Evolutionary conservation across 345 rosid species (phyloP).

Genomic region (Gossypium herbaceum): DNA sequence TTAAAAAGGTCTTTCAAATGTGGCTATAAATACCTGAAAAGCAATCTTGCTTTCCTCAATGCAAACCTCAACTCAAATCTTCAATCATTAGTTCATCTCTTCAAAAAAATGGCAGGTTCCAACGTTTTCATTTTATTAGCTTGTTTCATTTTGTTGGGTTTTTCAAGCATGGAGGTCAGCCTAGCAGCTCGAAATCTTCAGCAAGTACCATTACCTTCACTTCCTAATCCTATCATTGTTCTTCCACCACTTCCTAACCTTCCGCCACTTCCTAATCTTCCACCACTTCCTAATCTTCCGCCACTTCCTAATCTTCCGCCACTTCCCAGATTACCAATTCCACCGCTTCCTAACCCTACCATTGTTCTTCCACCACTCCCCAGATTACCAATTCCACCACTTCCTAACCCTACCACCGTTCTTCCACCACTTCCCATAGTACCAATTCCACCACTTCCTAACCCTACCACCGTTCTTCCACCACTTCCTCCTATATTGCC

Average conservation of each 20-base stretch:
- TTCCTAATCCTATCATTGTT: too few relatives aligned
- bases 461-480: too few relatives aligned
- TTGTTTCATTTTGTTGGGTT: constrained; percentile 8
- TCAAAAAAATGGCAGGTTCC: constrained; percentile 13
- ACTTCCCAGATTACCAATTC: constrained; percentile 5
- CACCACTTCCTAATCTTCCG: too few relatives aligned
- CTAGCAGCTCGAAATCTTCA: constrained; percentile 21
- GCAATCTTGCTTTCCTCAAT: not conserved
- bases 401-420: not conserved
- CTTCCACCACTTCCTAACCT: too few relatives aligned
- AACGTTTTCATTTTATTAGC: not conserved
- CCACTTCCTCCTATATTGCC: constrained; percentile 9
- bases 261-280: too few relatives aligned
- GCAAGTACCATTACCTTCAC: constrained; percentile 4
- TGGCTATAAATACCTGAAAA: too few relatives aligned
- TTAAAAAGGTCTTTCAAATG: too few relatives aligned
- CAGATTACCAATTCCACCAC: too few relatives aligned
- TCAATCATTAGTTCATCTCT: not conserved
- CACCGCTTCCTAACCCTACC: not conserved
- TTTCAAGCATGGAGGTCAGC: constrained; percentile 16
- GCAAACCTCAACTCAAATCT: not conserved
- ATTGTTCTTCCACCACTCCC: too few relatives aligned
- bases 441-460: too few relatives aligned
- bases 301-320: not conserved
- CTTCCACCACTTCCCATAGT: too few relatives aligned